phyloP scores from a whole-genome alignment of 1,284 basidiomycete genomes.

The Cystobasidiaceae sp. region DNA sequence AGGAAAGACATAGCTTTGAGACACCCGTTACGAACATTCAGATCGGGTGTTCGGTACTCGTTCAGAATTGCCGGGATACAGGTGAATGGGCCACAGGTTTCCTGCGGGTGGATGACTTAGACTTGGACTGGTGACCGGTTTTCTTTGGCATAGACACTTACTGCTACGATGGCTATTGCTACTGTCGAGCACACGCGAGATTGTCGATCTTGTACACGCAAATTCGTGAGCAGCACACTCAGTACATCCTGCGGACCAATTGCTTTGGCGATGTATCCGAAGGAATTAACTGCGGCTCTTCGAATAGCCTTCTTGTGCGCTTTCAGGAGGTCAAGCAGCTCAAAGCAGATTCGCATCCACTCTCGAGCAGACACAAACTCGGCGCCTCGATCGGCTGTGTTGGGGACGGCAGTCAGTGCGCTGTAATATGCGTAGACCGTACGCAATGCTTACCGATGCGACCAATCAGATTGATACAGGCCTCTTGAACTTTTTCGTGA shows the following conservation, averaged over 20 bases:
- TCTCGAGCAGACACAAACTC: constrained; percentile 97
- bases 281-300: constrained; percentile 97
- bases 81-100: constrained; percentile 98
- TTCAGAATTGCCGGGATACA: constrained; percentile 98
- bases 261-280: constrained; percentile 98
- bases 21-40: constrained; percentile 99
- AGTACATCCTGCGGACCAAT: constrained; percentile 98
- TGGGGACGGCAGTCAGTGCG: background rate
- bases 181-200: constrained; percentile 98
- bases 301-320: constrained; percentile 99
- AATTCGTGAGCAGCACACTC: constrained; percentile 89
- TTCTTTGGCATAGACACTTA: constrained; percentile 31
- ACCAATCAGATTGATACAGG: constrained; percentile 98
- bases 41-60: constrained; percentile 90
- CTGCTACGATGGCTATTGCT: constrained; percentile 64
- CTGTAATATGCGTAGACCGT: background rate
- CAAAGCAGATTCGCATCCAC: constrained; percentile 99
- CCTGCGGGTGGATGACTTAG: constrained; percentile 66
- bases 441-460: constrained; percentile 66
- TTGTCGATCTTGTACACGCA: constrained; percentile 97
- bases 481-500: constrained; percentile 99
- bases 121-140: background rate
- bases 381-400: constrained; percentile 87
- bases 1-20: constrained; percentile 97
- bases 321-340: constrained; percentile 92